Percentiles rank a stretch among this genome's conserved stretches.
Evolutionary conservation across 2,329 filamentous ascomycete genomes (phyloP).

Genomic region (Septoria petroselini): DNA sequence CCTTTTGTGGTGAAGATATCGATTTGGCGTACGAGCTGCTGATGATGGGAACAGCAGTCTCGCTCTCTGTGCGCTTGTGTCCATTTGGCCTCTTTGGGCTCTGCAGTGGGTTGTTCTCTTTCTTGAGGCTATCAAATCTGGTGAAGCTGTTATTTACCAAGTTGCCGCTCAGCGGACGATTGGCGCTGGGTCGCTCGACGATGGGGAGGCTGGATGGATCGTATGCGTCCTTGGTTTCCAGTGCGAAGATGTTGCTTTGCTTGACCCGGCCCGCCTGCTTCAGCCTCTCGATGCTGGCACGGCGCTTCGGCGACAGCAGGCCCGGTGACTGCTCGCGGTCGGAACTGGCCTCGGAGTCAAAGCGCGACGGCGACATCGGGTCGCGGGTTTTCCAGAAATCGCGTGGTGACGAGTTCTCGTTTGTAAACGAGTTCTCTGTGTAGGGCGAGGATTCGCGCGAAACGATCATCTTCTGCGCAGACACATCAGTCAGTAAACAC

Average conservation of each 20-base stretch:
- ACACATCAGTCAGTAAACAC: constrained; percentile 20
- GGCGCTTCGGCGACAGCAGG: constrained; percentile 58
- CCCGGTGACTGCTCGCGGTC: constrained; percentile 60
- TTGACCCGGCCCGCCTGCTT: constrained; percentile 93
- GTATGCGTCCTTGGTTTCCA: constrained; percentile 89
- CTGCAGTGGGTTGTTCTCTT: constrained; percentile 39
- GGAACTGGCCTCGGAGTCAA: constrained; percentile 63
- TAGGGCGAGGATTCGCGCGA: constrained; percentile 76
- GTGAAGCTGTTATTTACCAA: constrained; percentile 70
- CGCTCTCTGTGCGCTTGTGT: constrained; percentile 54
- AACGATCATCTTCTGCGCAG: constrained; percentile 61
- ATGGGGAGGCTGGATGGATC: constrained; percentile 74
- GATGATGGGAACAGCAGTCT: constrained; percentile 57
- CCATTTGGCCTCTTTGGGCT: constrained; percentile 31
- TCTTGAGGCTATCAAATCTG: constrained; percentile 51
- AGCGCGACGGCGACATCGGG: constrained; percentile 62
- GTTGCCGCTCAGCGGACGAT: constrained; percentile 54
- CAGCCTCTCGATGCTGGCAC: constrained; percentile 90
- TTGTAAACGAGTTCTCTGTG: constrained; percentile 39
- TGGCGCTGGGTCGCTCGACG: constrained; percentile 74
- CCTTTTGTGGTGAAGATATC: constrained; percentile 48
- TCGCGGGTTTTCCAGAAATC: constrained; percentile 83
- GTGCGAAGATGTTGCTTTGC: constrained; percentile 95
- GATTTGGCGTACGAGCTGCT: constrained; percentile 46
- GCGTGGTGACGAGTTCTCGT: constrained; percentile 60